Evolutionary conservation across 371 early-diverging fungal genomes (phyloP).

Genomic region (Rhizopus microsporus): DNA sequence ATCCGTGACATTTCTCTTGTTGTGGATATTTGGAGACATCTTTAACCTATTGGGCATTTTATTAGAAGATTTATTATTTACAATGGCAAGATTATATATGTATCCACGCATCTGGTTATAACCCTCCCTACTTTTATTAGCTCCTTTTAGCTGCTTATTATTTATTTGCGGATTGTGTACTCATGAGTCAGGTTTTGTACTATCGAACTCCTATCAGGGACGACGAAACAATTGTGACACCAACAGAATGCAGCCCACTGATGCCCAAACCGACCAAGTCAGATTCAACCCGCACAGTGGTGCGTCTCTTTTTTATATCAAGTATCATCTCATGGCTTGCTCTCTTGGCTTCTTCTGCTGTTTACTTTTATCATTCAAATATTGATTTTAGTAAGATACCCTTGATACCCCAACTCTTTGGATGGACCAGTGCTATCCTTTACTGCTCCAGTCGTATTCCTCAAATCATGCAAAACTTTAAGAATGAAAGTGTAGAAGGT

Average conservation of each 20-base stretch:
- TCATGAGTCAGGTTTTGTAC: conserved; percentile 59
- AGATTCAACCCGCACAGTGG: conserved; percentile 18
- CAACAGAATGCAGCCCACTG: not conserved
- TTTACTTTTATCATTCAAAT: conserved; percentile 24
- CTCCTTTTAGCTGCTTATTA: conserved; percentile 53
- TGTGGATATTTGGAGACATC: conserved; percentile 86
- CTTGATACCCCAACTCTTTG: conserved; percentile 44
- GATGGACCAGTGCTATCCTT: conserved; percentile 58
- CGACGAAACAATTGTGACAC: conserved; percentile 18
- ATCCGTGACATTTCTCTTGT: conserved; percentile 64
- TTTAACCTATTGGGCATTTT: conserved; percentile 77
- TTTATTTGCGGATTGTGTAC: conserved; percentile 43
- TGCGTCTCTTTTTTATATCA: conserved; percentile 24
- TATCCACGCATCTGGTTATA: conserved; percentile 1
- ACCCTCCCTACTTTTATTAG: conserved; percentile 14
- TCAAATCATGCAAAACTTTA: conserved; percentile 79
- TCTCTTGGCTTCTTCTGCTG: conserved; percentile 22
- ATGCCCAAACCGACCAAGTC: conserved; percentile 3
- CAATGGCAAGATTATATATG: conserved; percentile 52
- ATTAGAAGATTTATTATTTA: conserved; percentile 68
- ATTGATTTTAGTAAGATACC: conserved; percentile 40
- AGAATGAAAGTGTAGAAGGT: conserved; percentile 73
- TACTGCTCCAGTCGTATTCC: conserved; percentile 73
- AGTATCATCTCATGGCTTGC: conserved; percentile 24
- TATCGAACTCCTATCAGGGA: conserved; percentile 40